Evolutionary conservation across 2,329 filamentous ascomycete genomes (phyloP), one percentile per base, ranked within the genome.

Genomic region (Blastomyces parvus): DNA sequence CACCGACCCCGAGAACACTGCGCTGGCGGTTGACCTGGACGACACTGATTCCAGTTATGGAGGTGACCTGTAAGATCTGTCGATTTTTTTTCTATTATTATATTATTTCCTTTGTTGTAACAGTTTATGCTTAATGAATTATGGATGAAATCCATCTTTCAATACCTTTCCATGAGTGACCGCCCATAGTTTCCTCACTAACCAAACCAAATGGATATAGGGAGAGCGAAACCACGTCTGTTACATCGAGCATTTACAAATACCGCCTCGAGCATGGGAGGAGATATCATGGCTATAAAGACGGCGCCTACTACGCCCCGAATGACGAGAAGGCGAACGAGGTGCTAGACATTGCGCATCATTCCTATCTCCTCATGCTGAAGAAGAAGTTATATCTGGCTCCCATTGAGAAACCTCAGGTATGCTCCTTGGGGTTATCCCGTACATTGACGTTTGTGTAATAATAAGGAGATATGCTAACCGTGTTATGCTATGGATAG

Each of bases 321-420:
- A 65, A 64, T 44, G 62, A 63, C 60, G 66, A 70, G 64, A 66
- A 66, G 36, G 60, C 65, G 50, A 66, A 66, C 57, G 65, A 67
- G 30, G 63, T 58, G 19, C 27, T 65, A 57, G 69, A 70, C 62
- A 63, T 70, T 40, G 65, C 67, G 22, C 65, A 67, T 46, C 75
- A 80, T 64, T 68, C 79, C 50, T 75, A 83, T 48, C 79, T 81
- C 53, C 79, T 84, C 63, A 71, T 78, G 1, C 75, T 79, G 52
- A 71, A 74, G 38, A 78, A 79, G 59, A 74, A 75, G 53, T 74
- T 83, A 4, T 76, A 76, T 67, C 73, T 79, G 19, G 77, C 79
- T 13, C 81, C 81, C 2, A 69, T 81, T 17, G 68, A 60, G 8
- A 69, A 75, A 6, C 75, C 77, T 1, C 73, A 73, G 56, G 56